These are phyloP conservation scores for Tulasnella sp. DNA, from an alignment of 768 basidiomycete genomes.

Conservation along the genomic window DNA sequence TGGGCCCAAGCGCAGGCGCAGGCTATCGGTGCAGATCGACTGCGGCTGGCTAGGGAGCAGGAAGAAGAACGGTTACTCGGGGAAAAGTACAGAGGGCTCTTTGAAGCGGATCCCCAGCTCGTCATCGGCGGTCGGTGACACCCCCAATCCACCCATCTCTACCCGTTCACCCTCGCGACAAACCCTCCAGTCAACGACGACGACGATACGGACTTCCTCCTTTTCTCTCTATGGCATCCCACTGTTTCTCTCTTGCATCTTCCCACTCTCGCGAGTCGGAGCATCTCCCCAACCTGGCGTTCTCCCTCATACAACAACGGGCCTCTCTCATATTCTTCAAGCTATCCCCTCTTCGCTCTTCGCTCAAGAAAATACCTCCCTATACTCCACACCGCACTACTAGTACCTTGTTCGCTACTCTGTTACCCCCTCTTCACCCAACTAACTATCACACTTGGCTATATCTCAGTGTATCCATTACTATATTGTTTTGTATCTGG, in stretches of 20 bases:
- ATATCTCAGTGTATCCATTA: too few relatives aligned
- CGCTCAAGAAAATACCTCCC: too few relatives aligned
- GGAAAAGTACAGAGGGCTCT: constrained; percentile 6
- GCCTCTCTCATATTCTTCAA: too few relatives aligned
- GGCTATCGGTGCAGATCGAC: not conserved
- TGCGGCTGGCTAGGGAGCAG: constrained; percentile 4
- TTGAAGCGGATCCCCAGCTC: not conserved
- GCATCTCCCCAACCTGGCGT: too few relatives aligned
- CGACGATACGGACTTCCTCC: not conserved
- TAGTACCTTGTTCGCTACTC: too few relatives aligned
- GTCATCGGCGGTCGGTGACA: not conserved
- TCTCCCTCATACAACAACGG: too few relatives aligned
- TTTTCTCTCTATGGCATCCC: not conserved
- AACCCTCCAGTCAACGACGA: not conserved
- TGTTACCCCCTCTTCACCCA: too few relatives aligned
- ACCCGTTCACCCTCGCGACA: not conserved
- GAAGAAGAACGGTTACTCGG: constrained; percentile 9
- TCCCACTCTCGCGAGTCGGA: not conserved
- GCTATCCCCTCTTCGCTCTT: too few relatives aligned
- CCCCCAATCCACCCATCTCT: not conserved
- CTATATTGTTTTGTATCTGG: too few relatives aligned
- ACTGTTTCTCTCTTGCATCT: not conserved
- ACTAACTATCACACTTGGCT: too few relatives aligned
- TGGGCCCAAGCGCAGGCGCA: constrained; percentile 9
- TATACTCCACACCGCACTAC: too few relatives aligned